phyloP scores from a whole-genome alignment of 2,329 filamentous ascomycete genomes.

The Drechslerella dactyloides region DNA sequence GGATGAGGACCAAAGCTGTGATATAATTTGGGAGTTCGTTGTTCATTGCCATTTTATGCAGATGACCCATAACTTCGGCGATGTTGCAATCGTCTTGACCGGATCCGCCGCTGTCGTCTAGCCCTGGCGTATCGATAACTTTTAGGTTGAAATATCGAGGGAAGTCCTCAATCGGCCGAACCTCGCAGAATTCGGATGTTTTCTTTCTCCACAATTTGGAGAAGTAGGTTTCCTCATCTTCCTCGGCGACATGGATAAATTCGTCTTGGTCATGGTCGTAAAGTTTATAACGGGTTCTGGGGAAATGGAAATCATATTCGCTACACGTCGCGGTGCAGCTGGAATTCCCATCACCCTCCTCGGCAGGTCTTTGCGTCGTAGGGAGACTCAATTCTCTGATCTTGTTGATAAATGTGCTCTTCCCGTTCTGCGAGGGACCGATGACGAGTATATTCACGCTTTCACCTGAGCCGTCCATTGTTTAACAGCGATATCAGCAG shows the following conservation, averaged over 20 bases:
- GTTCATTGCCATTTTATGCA: constrained; percentile 6
- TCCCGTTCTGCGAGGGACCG: constrained; percentile 32
- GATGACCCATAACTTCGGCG: constrained; percentile 26
- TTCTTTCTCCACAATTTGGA: constrained; percentile 19
- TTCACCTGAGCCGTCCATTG: constrained; percentile 2
- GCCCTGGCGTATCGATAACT: constrained; percentile 30
- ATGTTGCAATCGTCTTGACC: constrained; percentile 33
- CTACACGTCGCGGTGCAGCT: constrained; percentile 21
- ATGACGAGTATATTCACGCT: constrained; percentile 26
- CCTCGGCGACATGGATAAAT: constrained; percentile 14
- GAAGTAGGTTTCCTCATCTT: constrained; percentile 16
- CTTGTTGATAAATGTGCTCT: constrained; percentile 43
- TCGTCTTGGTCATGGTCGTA: constrained; percentile 1
- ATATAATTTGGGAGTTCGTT: constrained; percentile 9
- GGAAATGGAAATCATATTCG: constrained; percentile 15
- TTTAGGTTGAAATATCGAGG: constrained; percentile 6
- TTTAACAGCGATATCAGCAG: neutral
- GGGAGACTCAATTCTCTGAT: constrained; percentile 8
- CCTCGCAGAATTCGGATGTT: constrained; percentile 4
- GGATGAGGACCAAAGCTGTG: constrained; percentile 12
- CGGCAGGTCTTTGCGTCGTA: neutral
- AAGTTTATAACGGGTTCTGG: constrained; percentile 19
- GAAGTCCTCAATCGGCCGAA: constrained; percentile 5
- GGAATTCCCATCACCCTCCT: constrained; percentile 9
- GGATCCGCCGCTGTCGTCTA: constrained; percentile 20